Evolutionary conservation across 2,329 filamentous ascomycete genomes (phyloP), one percentile per base, ranked within the genome.

Genomic region (Rhynchosporium agropyri): DNA sequence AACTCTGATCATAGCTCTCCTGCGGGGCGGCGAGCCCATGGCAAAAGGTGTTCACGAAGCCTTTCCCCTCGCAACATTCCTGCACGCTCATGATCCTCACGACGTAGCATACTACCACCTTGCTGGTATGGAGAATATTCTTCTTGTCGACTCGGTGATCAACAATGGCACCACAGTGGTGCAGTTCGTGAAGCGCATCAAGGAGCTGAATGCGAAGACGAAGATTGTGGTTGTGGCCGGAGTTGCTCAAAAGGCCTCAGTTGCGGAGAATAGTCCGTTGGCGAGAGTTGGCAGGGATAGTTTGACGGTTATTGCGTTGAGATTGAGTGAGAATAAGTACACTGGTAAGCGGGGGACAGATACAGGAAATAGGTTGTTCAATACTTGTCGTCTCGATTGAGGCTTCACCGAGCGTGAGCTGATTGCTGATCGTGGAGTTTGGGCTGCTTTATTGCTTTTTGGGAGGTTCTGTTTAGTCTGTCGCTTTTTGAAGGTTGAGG

Each of bases 261-360:
- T 55, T 55, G n/a, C 15, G 20, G 51, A 55, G 33, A 42, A 28
- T 36, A 31, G 31, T 6, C 31, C 50, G 3, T 26, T 20, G 51
- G 15, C 51, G 28, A 31, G 28, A 6, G 3, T n/a, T 50, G 48
- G 48, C 33, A 50, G 48, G 28, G 28, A 50, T 3, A 10, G 28
- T 13, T n/a, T 50, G 26, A 55, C 38, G 20, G 33, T 38, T 20
- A 36, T 55, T 20, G n/a, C n/a, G n/a, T 38, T 55, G 51, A 55
- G 51, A 5, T 9, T 40, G 51, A 55, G 33, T 40, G 33, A 55
- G 2, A 42, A 55, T 40, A 55, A 55, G 38, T 55, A 40, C 13
- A 55, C 51, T 28, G 51, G 51, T 8, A 15, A 26, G 33, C 33
- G 51, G 4, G 33, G 33, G 1, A 42, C 51, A 6, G 51, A 55